These are phyloP conservation scores for Penicillium capsulatum DNA, from an alignment of 2,329 filamentous ascomycete species.

Conservation along the genomic window DNA sequence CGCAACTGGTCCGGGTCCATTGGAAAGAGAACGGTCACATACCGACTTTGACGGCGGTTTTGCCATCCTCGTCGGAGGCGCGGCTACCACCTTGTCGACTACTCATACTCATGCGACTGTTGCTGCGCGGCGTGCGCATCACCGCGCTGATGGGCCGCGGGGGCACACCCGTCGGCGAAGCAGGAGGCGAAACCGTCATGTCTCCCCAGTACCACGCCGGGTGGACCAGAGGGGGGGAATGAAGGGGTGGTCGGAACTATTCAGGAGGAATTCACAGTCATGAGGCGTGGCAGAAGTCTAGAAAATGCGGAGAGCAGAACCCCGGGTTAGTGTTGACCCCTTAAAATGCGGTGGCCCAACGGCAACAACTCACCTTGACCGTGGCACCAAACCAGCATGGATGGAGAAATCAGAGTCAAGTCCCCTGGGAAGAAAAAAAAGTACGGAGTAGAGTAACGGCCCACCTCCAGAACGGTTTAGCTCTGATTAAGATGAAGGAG, in stretches of 20 bases:
- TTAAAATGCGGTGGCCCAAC: neutral
- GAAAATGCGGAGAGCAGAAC: conserved; percentile 14
- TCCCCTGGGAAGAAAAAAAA: conserved; percentile 9
- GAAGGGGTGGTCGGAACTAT: conserved; percentile 3
- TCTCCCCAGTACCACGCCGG: conserved; percentile 20
- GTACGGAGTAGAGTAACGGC: conserved; percentile 16
- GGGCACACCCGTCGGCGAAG: conserved; percentile 55
- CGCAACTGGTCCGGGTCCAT: conserved; percentile 2
- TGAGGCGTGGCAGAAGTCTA: conserved; percentile 15
- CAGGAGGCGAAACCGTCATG: conserved; percentile 68
- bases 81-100: conserved; percentile 73
- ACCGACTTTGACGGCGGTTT: conserved; percentile 96
- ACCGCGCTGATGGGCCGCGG: conserved; percentile 77
- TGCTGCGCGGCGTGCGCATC: conserved; percentile 71
- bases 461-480: conserved; percentile 19
- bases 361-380: neutral
- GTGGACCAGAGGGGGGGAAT: conserved; percentile 11
- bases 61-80: conserved; percentile 82
- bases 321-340: conserved; percentile 9
- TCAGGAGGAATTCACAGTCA: conserved; percentile 12
- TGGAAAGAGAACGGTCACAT: conserved; percentile 44
- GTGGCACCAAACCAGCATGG: neutral
- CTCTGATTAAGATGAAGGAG: conserved; percentile 24
- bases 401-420: conserved; percentile 3
- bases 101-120: conserved; percentile 75